Percentiles rank a stretch among this genome's conserved stretches.
Evolutionary conservation across 2,329 filamentous ascomycete species (phyloP).

Genomic region (Phaeosphaeriaceae sp.): DNA sequence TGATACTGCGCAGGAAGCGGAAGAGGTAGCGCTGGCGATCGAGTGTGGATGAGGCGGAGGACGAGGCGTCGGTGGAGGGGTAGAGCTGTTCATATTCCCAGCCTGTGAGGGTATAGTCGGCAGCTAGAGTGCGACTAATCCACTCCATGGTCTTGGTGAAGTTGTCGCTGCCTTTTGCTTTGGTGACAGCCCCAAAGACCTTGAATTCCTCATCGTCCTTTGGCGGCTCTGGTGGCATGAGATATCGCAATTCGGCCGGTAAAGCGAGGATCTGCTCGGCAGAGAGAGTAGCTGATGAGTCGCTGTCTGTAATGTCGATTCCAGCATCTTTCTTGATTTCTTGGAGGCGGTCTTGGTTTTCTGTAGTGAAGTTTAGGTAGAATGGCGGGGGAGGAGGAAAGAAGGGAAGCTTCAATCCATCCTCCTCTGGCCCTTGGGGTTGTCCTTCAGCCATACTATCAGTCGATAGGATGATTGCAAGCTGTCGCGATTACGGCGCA

Average conservation of each 20-base stretch:
- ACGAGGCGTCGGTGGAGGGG: slow-evolving; percentile 54
- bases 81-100: slow-evolving; percentile 76
- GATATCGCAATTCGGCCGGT: slow-evolving; percentile 74
- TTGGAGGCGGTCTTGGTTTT: slow-evolving; percentile 70
- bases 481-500: background rate
- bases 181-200: slow-evolving; percentile 73
- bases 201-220: slow-evolving; percentile 70
- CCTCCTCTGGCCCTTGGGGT: slow-evolving; percentile 22
- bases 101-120: slow-evolving; percentile 67
- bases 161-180: slow-evolving; percentile 28
- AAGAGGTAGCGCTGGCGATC: slow-evolving; percentile 70
- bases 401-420: slow-evolving; percentile 45
- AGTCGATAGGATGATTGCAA: background rate
- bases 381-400: slow-evolving; percentile 90
- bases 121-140: slow-evolving; percentile 34
- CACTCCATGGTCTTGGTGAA: slow-evolving; percentile 35
- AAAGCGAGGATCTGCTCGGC: slow-evolving; percentile 55
- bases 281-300: slow-evolving; percentile 20
- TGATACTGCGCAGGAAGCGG: slow-evolving; percentile 79
- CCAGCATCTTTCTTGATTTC: slow-evolving; percentile 53
- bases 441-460: background rate
- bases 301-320: slow-evolving; percentile 12
- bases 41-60: slow-evolving; percentile 58
- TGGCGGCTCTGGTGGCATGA: slow-evolving; percentile 83
- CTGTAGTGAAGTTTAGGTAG: slow-evolving; percentile 84